Evolutionary conservation across 176 grass and related monocot genomes (phyloP), one percentile per base, ranked within the genome.

Genomic region (Chloris gayana): DNA sequence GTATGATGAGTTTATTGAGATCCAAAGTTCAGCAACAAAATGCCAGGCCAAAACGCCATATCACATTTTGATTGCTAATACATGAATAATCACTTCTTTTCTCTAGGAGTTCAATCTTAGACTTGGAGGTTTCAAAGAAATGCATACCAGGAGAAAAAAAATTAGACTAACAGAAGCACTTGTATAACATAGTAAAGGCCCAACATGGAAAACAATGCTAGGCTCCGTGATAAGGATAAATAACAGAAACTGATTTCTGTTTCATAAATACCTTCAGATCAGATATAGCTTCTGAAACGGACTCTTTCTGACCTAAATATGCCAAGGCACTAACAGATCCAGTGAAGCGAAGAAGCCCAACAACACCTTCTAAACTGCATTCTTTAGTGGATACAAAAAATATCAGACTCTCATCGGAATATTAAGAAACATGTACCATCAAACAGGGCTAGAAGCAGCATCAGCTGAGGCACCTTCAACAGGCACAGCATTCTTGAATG

Each of bases 301-400:
- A 87, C 83, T 98, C 95, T 88, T 87, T 89, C 24, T 88, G 92
- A 57, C 84, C 92, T 80, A 94, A 84, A 68, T 93, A 98, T 45
- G 92, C 85, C 81, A 67, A 87, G 41, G 90, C 90, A 75, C 77
- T 83, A 44, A 98, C 75, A 66, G 90, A 88, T 86, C 95, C 95
- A 85, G 59, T 45, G 39, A 93, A 93, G 50, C 88, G 44, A 84
- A 98, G 77, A 70, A 98, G 30, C 70, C 90, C 92, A 79, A 74
- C 70, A 85, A 98, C 84, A 30, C 89, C 95, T 32, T 93, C 92
- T 81, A 76, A 83, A 85, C 88, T 98, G 85, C 80, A 87, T 76
- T 85, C 95, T 98, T 91, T 92, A 82, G 44, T 87, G 70, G 32
- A 91, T 54, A 57, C 2, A 70, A 34, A 74, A 50, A 39, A 58